phyloP scores from a whole-genome alignment of 768 basidiomycete species.

The Pleurotus sapidus region DNA sequence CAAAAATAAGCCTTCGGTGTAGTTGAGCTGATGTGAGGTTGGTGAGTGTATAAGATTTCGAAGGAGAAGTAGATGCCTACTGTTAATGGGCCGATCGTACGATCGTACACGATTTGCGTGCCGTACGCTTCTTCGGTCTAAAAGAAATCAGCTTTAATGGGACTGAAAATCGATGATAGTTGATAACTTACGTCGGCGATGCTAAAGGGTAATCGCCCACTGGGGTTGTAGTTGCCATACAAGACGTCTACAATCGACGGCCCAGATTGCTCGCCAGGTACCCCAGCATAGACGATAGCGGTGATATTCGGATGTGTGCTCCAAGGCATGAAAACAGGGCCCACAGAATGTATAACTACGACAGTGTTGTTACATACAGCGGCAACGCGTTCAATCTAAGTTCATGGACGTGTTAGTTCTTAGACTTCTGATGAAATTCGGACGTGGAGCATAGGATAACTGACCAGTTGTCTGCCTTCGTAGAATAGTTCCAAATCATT shows the following conservation, averaged over 20 bases:
- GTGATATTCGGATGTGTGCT: slow-evolving; percentile 71
- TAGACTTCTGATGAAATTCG: slow-evolving; percentile 39
- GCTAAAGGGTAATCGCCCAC: slow-evolving; percentile 65
- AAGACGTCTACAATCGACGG: slow-evolving; percentile 68
- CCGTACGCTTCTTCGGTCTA: neutral
- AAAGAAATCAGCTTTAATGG: neutral
- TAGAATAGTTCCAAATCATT: slow-evolving; percentile 75
- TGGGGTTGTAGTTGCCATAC: slow-evolving; percentile 67
- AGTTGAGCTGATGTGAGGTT: neutral
- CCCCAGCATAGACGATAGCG: slow-evolving; percentile 65
- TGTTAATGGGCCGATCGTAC: slow-evolving; percentile 14
- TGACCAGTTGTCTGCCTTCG: slow-evolving; percentile 67
- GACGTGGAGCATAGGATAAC: slow-evolving; percentile 24
- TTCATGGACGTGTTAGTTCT: slow-evolving; percentile 25
- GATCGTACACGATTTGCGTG: neutral
- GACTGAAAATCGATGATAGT: neutral
- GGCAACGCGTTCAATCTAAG: neutral
- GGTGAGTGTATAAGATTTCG: neutral
- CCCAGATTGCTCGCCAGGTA: slow-evolving; percentile 66
- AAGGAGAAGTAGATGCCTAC: slow-evolving; percentile 4
- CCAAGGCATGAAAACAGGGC: slow-evolving; percentile 61
- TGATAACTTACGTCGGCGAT: slow-evolving; percentile 46
- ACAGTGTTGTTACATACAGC: slow-evolving; percentile 53
- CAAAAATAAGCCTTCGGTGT: slow-evolving; percentile 30
- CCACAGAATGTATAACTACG: slow-evolving; percentile 63